phyloP scores from a whole-genome alignment of 495 filamentous ascomycete genomes.

The Neurospora sublineolata region DNA sequence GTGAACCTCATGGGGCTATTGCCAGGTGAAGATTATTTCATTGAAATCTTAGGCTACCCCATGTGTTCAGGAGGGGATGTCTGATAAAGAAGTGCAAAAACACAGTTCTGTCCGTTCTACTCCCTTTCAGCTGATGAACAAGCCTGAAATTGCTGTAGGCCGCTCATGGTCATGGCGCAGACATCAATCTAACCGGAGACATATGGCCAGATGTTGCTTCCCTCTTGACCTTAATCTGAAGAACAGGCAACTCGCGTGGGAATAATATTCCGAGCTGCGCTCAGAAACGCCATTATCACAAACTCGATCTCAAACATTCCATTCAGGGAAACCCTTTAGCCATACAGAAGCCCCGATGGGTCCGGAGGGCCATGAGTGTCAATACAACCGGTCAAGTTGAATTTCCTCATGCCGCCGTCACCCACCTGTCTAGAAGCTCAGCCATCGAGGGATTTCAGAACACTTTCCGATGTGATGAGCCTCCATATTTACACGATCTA shows the following conservation, averaged over 20 bases:
- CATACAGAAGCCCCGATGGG: neutral
- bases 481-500: neutral
- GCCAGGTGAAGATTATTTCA: neutral
- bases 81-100: neutral
- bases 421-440: neutral
- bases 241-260: neutral
- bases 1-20: neutral
- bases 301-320: neutral
- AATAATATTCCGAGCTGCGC: neutral
- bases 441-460: neutral
- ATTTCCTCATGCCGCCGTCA: neutral
- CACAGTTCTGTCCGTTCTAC: neutral
- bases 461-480: neutral
- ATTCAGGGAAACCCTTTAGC: neutral
- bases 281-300: neutral
- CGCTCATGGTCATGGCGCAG: neutral
- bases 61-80: neutral
- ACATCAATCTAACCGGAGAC: neutral
- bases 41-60: neutral
- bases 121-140: neutral
- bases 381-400: neutral
- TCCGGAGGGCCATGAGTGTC: neutral
- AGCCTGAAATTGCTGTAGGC: neutral
- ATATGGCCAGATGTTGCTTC: neutral
- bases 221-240: neutral